A percentile compares a stretch with the other conserved stretches of the same genome.
Conservation (phyloP, 176 grass and related monocot genomes). For the Cocos nucifera region DNA sequence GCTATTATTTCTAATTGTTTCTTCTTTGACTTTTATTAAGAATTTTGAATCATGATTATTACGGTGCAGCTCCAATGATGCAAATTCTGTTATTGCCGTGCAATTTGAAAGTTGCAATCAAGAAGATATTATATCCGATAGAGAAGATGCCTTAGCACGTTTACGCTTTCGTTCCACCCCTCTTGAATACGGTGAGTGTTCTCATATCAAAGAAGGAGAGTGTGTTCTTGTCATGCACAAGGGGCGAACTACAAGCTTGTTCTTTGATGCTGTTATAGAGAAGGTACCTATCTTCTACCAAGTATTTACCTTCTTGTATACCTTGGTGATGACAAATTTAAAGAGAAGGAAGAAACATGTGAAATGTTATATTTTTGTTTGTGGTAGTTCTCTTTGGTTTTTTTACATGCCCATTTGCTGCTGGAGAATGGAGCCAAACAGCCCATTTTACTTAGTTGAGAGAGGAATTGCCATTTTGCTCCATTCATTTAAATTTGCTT, state of each 20-base stretch:
- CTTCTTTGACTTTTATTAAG: too few species aligned
- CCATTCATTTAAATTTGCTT: too few species aligned
- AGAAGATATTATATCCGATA: conserved; percentile 22
- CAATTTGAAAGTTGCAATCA: conserved; percentile 16
- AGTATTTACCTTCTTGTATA: background rate
- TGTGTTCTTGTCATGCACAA: conserved; percentile 27
- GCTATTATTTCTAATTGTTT: too few species aligned
- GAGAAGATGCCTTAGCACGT: conserved; percentile 18
- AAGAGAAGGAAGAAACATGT: too few species aligned
- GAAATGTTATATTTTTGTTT: too few species aligned
- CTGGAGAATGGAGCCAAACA: too few species aligned
- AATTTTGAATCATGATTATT: background rate
- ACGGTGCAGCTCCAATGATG: conserved; percentile 8
- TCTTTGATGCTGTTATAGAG: conserved; percentile 38
- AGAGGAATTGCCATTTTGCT: too few species aligned
- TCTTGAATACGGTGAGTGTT: conserved; percentile 25
- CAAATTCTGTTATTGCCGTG: conserved; percentile 9
- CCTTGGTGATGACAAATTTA: too few species aligned
- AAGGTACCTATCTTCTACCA: conserved; percentile 22
- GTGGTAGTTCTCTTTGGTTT: too few species aligned
- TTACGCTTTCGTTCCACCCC: conserved; percentile 27
- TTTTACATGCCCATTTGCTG: too few species aligned
- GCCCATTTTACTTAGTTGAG: too few species aligned
- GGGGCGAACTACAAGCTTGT: conserved; percentile 8
- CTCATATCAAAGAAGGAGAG: conserved; percentile 25